Conservation (phyloP, 225 moss, liverwort and hornwort species). For the Pseudisothecium myosuroides region DNA sequence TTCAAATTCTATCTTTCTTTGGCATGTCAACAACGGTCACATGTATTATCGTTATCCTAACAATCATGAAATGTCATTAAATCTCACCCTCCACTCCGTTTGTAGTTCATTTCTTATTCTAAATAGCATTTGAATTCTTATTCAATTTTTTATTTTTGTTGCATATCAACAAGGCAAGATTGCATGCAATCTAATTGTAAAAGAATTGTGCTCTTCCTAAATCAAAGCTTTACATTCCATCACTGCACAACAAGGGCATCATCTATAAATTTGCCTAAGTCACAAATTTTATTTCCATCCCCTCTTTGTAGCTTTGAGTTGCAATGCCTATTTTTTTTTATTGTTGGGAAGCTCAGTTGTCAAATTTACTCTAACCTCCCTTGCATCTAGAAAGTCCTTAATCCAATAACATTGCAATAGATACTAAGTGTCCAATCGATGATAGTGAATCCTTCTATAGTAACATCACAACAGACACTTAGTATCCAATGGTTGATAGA, state of each 20-base stretch:
- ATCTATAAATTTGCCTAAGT: rapidly evolving
- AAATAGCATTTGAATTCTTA: not conserved
- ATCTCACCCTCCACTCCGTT: not conserved
- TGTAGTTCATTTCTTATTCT: not conserved
- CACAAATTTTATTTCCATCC: not conserved
- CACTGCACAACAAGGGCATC: not conserved
- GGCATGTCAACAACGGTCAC: not conserved
- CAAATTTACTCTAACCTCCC: not conserved
- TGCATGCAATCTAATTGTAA: not conserved
- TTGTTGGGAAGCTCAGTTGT: not conserved
- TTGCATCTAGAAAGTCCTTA: not conserved
- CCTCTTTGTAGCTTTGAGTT: not conserved
- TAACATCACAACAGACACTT: too few species aligned
- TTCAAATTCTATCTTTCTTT: too few species aligned
- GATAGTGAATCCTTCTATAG: too few species aligned
- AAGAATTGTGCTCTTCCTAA: not conserved
- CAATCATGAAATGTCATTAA: not conserved
- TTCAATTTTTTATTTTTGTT: not conserved
- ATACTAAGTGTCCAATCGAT: too few species aligned
- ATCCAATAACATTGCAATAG: not conserved
- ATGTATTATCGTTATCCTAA: not conserved
- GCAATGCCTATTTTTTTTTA: not conserved
- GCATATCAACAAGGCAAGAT: not conserved
- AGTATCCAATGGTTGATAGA: too few species aligned
- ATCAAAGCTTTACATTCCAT: not conserved